Evolutionary conservation across 73 alveolate species (phyloP).

Genomic region (Paramecium biaurelia): DNA sequence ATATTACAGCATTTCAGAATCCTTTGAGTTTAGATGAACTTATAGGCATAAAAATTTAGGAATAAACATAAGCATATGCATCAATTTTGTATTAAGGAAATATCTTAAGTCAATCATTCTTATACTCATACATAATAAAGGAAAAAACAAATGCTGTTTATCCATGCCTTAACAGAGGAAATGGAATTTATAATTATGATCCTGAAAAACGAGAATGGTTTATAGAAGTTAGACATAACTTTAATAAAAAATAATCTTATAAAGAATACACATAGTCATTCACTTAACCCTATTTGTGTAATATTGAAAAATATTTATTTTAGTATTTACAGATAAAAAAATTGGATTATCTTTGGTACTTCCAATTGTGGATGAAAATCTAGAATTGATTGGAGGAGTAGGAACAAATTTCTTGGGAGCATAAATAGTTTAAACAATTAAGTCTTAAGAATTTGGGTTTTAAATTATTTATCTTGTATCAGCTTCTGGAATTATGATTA

Average conservation of each 20-base stretch:
- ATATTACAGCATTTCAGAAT: neutral
- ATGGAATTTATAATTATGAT: neutral
- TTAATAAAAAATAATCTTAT: neutral
- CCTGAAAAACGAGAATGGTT: constrained; percentile 22
- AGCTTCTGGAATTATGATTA: neutral
- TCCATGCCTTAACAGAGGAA: constrained; percentile 9
- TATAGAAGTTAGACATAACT: neutral
- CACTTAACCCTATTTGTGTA: constrained; percentile 17
- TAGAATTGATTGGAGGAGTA: neutral
- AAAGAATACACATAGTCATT: neutral
- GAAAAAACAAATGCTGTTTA: constrained; percentile 4
- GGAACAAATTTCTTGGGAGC: neutral
- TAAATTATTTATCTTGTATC: neutral
- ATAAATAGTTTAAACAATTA: neutral
- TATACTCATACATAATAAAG: neutral
- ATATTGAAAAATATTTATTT: neutral
- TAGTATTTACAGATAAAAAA: neutral
- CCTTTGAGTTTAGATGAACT: neutral
- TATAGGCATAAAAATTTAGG: neutral
- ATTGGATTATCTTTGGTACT: neutral
- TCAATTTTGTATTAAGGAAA: neutral
- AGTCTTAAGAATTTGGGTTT: neutral
- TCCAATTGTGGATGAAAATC: neutral
- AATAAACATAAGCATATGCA: neutral
- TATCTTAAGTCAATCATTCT: neutral